Evolutionary conservation across 2,329 filamentous ascomycete genomes (phyloP).

Genomic region (Cyphellophora europaea): DNA sequence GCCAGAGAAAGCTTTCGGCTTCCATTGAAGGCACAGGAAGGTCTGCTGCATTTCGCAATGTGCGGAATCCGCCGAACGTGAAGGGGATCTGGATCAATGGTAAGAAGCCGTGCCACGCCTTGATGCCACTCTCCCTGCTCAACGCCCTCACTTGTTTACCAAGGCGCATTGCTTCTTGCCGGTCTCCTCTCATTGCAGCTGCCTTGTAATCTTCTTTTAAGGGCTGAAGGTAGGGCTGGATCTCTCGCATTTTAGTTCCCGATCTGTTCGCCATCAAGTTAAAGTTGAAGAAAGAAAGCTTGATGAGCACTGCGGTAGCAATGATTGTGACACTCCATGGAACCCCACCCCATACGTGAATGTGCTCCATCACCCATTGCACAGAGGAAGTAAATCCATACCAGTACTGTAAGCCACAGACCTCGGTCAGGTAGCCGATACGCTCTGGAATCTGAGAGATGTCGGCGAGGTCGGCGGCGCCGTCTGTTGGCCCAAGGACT

Average conservation of each 20-base stretch:
- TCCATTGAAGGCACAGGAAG: constrained; percentile 76
- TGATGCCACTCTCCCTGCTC: constrained; percentile 47
- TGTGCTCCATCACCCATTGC: constrained; percentile 69
- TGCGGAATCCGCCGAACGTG: constrained; percentile 71
- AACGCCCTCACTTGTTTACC: constrained; percentile 42
- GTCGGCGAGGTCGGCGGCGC: constrained; percentile 16
- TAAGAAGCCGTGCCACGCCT: constrained; percentile 39
- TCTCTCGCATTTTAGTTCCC: constrained; percentile 50
- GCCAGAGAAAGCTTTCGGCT: constrained; percentile 64
- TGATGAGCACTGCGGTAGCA: constrained; percentile 54
- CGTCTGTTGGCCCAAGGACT: constrained; percentile 8
- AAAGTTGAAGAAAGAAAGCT: constrained; percentile 59
- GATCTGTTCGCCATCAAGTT: constrained; percentile 51
- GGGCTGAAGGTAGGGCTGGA: constrained; percentile 50
- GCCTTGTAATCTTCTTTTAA: constrained; percentile 46
- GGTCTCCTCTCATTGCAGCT: constrained; percentile 36
- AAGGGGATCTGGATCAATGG: constrained; percentile 57
- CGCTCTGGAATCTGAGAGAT: constrained; percentile 56
- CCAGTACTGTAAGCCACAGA: constrained; percentile 75
- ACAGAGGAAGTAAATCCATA: constrained; percentile 66
- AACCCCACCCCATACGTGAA: constrained; percentile 65
- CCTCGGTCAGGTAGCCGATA: constrained; percentile 70
- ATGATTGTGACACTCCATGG: constrained; percentile 78
- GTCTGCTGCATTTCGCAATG: constrained; percentile 62
- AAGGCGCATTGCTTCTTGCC: constrained; percentile 35